phyloP scores from a whole-genome alignment of 2,329 filamentous ascomycete species.

The Ceratocystiopsis brevicomis region DNA sequence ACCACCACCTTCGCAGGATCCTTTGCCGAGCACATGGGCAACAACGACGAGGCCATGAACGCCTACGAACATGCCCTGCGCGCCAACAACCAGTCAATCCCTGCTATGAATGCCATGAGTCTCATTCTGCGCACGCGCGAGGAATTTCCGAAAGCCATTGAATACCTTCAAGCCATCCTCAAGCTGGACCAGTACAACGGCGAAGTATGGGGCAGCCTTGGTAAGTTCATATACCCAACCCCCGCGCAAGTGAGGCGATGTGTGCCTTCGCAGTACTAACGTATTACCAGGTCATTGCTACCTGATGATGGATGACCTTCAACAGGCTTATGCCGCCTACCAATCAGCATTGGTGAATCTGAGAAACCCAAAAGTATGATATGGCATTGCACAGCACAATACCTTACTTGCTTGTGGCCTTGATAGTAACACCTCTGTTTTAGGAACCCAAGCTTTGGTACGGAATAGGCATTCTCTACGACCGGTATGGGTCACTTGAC shows the following conservation, averaged over 20 bases:
- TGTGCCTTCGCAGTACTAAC: neutral
- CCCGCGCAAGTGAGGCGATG: too few relatives aligned
- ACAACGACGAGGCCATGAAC: conserved; percentile 71
- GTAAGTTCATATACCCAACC: conserved; percentile 26
- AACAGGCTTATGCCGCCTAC: conserved; percentile 92
- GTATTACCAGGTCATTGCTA: conserved; percentile 69
- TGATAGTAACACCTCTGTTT: neutral
- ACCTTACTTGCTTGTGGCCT: neutral
- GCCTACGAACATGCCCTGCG: conserved; percentile 81
- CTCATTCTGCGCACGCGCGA: conserved; percentile 81
- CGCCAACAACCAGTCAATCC: conserved; percentile 74
- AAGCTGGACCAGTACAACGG: conserved; percentile 80
- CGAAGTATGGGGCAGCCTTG: conserved; percentile 90
- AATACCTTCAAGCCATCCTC: conserved; percentile 78
- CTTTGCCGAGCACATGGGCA: conserved; percentile 71
- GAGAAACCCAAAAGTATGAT: conserved; percentile 67
- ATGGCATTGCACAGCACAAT: neutral
- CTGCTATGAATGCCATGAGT: conserved; percentile 87
- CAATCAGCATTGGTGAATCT: conserved; percentile 89
- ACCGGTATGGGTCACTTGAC: conserved; percentile 87
- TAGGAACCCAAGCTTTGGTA: conserved; percentile 94
- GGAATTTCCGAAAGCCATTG: conserved; percentile 82
- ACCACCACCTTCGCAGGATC: conserved; percentile 37
- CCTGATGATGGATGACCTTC: conserved; percentile 94
- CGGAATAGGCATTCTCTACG: conserved; percentile 92